Conservation (phyloP, 176 grass and related monocot species). For the Hyparrhenia diplandra region DNA sequence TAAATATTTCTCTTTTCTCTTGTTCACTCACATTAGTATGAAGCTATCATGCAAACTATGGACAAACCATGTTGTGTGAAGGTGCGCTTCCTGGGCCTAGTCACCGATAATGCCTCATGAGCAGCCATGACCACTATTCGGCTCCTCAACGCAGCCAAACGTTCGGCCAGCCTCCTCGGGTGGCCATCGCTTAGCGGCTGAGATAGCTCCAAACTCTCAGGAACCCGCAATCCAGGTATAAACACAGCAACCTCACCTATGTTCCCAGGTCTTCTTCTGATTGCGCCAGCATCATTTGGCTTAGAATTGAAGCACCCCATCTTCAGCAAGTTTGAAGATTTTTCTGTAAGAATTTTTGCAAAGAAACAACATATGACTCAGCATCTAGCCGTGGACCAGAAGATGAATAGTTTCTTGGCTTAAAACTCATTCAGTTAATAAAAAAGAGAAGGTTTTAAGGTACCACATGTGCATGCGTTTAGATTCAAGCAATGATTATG, state of each 20-base stretch:
- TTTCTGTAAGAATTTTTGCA: neutral
- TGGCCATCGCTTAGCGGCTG: constrained; percentile 42
- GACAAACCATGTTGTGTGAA: constrained; percentile 62
- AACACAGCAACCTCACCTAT: constrained; percentile 91
- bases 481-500: neutral
- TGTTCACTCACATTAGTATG: neutral
- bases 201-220: constrained; percentile 48
- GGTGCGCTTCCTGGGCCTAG: constrained; percentile 53
- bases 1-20: neutral
- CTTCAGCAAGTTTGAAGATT: constrained; percentile 7
- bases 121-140: constrained; percentile 60
- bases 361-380: neutral
- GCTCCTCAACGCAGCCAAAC: constrained; percentile 34
- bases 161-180: constrained; percentile 46
- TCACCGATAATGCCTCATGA: constrained; percentile 48
- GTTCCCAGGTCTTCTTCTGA: constrained; percentile 51
- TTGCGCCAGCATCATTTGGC: constrained; percentile 32
- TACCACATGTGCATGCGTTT: neutral
- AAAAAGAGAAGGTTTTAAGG: neutral
- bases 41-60: neutral
- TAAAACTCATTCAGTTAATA: neutral
- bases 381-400: neutral
- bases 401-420: neutral
- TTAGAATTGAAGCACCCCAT: constrained; percentile 86
- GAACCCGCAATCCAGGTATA: constrained; percentile 59